Evolutionary conservation across 352 stramenopile genomes (phyloP).

Genomic region (Phytopythium mirpurense): DNA sequence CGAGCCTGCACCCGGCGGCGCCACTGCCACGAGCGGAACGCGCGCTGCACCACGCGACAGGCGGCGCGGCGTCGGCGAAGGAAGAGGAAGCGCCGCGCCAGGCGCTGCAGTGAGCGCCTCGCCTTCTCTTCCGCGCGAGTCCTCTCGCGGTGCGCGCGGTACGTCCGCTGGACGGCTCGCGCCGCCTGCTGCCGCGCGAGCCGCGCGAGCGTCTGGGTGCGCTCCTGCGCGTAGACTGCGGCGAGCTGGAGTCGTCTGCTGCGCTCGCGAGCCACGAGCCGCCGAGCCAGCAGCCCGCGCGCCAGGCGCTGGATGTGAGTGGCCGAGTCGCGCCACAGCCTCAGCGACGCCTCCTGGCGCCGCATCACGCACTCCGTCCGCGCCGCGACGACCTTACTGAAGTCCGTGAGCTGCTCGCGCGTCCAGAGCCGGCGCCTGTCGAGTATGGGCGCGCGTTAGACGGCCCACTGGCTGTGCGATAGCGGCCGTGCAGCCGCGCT

Average conservation of each 20-base stretch:
- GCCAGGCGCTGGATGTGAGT: constrained; percentile 30
- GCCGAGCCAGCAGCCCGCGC: constrained; percentile 30
- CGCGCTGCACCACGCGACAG: constrained; percentile 25
- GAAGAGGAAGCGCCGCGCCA: constrained; percentile 26
- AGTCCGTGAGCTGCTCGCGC: constrained; percentile 29
- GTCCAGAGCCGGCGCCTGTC: constrained; percentile 47
- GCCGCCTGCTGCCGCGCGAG: constrained; percentile 20
- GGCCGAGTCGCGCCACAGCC: constrained; percentile 33
- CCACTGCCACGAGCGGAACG: constrained; percentile 29
- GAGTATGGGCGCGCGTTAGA: too few species aligned
- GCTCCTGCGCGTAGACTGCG: constrained; percentile 13
- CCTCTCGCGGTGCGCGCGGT: constrained; percentile 18
- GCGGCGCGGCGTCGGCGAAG: constrained; percentile 23
- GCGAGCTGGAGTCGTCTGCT: constrained; percentile 21
- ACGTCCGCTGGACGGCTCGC: constrained; percentile 29
- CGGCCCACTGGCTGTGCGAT: too few species aligned
- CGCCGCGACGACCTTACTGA: constrained; percentile 29
- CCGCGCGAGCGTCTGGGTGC: constrained; percentile 14
- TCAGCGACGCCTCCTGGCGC: constrained; percentile 29
- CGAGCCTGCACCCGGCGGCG: constrained; percentile 18
- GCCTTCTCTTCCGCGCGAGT: constrained; percentile 19
- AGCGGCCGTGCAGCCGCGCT: constrained; percentile 39
- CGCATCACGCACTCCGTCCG: constrained; percentile 27
- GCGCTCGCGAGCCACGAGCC: constrained; percentile 23
- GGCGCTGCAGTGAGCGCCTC: constrained; percentile 22